phyloP scores from a whole-genome alignment of 2,329 filamentous ascomycete genomes.

The Chalaropsis ovoidea region DNA sequence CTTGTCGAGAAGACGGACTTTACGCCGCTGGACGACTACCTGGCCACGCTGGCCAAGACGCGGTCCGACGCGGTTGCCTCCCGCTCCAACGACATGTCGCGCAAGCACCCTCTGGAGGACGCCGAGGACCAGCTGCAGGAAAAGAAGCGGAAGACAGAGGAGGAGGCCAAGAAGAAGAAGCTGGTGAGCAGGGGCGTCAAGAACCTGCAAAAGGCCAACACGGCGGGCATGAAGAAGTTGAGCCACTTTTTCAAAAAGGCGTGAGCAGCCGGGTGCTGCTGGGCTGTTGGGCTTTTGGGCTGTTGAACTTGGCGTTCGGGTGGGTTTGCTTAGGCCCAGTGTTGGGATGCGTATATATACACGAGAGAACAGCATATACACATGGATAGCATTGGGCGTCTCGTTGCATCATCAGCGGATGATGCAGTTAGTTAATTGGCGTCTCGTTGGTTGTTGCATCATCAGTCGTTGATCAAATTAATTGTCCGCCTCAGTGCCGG shows the following conservation, averaged over 20 bases:
- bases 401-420: conserved; percentile 5
- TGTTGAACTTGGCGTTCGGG: no score
- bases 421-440: background rate
- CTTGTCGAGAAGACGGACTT: conserved; percentile 53
- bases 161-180: conserved; percentile 76
- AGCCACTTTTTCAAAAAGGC: conserved; percentile 84
- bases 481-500: background rate
- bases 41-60: conserved; percentile 54
- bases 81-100: conserved; percentile 59
- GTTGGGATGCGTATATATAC: background rate
- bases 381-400: background rate
- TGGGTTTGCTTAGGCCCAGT: background rate
- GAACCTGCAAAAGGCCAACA: conserved; percentile 81
- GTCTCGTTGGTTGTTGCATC: conserved; percentile 2
- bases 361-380: background rate
- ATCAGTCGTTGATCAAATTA: conserved; percentile 13
- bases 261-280: conserved; percentile 25
- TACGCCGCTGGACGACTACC: conserved; percentile 57
- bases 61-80: conserved; percentile 61
- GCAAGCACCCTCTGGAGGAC: conserved; percentile 58
- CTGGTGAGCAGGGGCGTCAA: conserved; percentile 64
- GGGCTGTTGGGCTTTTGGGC: no score
- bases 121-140: conserved; percentile 56
- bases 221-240: conserved; percentile 91
- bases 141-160: conserved; percentile 77